Evolutionary conservation across 2,329 filamentous ascomycete genomes (phyloP), one percentile per base, ranked within the genome.

Genomic region (Raffaelea deltoideospora): DNA sequence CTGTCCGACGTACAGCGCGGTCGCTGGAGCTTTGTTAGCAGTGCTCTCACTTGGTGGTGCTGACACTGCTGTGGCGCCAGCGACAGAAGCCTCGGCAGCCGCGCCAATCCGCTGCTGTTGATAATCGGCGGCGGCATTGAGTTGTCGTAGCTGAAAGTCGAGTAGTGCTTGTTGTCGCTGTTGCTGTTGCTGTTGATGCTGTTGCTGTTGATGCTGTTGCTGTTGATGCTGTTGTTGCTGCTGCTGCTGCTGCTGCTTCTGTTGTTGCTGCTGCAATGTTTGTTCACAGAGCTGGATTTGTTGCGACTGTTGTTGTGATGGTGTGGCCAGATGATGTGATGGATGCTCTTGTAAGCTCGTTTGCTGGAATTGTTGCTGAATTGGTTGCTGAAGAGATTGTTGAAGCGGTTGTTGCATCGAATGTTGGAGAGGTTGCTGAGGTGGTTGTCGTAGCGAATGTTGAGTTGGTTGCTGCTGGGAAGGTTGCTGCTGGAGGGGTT

Each of bases 361-460:
- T 26, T 26, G 24, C 50, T 74, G 62, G 31, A 71, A 64, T 41
- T 74, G 64, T 58, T 54, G 35, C 57, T 76, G 72, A 47, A 69
- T 27, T 10, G 5, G 26, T 10, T 64, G 56, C 14, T 60, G 57
- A 31, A 65, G 57, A 31, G 55, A 45, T 45, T 57, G 47, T 38
- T 52, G 42, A 44, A 60, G 37, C 19, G 52, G 31, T 31, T 39
- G 40, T 7, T 10, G 7, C 17, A 50, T 45, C 21, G 47, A 38
- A 19, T 57, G 58, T 29, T 11, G 57, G 15, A 59, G 57, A 31
- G 65, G 57, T 31, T 56, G 47, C 43, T 56, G 46, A 39, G 52
- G 42, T 45, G 60, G 38, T 11, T 52, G 29, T 10, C 11, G 26
- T 13, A 28, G 31, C 3, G 24, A 43, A 22, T 50, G 43, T 21